A percentile compares a stretch with the other conserved stretches of the same genome.
Conservation (phyloP, 345 rosid genomes). For the Hibiscus trionum region DNA sequence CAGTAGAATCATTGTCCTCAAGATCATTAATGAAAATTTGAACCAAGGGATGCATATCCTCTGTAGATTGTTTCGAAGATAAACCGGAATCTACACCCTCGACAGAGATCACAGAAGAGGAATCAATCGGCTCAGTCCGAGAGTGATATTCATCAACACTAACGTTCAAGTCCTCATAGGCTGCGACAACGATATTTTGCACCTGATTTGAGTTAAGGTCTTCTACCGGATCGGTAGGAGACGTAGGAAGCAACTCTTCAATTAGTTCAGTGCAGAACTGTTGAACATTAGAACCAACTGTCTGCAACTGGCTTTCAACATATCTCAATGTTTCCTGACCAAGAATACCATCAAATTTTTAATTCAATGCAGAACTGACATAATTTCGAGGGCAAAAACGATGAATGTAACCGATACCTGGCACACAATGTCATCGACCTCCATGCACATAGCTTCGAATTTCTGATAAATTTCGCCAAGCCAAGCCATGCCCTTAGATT, state of each 20-base stretch:
- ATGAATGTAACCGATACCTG: slow-evolving; percentile 18
- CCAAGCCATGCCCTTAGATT: slow-evolving; percentile 18
- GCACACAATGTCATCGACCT: slow-evolving; percentile 16
- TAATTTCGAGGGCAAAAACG: background rate
- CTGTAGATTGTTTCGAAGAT: no score
- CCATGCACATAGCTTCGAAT: slow-evolving; percentile 26
- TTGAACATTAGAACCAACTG: slow-evolving; percentile 22
- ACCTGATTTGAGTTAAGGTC: background rate
- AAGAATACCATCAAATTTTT: slow-evolving; percentile 8
- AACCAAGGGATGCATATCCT: no score
- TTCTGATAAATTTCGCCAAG: slow-evolving; percentile 19
- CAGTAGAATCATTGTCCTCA: slow-evolving; percentile 2
- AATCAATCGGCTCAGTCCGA: no score
- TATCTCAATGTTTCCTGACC: slow-evolving; percentile 23
- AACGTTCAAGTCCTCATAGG: no score
- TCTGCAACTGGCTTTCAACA: slow-evolving; percentile 17
- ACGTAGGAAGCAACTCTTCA: slow-evolving; percentile 15
- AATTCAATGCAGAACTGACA: background rate
- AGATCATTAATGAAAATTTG: background rate
- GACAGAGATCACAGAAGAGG: no score
- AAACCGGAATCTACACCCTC: no score
- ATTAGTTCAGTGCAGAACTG: slow-evolving; percentile 11
- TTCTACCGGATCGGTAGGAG: background rate
- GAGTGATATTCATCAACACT: no score
- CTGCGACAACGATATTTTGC: no score